Evolutionary conservation across 768 basidiomycete genomes (phyloP).

Genomic region (Coprinopsis strossmayeri): DNA sequence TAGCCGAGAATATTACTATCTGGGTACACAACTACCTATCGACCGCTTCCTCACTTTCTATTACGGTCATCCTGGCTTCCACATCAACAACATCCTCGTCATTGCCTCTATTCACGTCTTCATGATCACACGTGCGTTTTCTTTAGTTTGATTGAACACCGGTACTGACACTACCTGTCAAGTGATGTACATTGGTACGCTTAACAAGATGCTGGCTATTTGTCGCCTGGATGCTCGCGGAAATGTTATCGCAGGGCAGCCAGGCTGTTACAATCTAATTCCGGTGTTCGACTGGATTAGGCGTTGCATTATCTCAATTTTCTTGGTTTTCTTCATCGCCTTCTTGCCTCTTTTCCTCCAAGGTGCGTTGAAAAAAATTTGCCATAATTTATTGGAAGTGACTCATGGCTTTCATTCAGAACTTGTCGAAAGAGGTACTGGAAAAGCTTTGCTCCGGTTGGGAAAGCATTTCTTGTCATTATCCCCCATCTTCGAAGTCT

Average conservation of each 20-base stretch:
- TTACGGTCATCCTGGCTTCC: conserved; percentile 99
- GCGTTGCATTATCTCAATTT: conserved; percentile 94
- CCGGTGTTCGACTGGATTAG: conserved; percentile 98
- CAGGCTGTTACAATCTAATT: conserved; percentile 92
- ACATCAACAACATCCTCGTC: conserved; percentile 99
- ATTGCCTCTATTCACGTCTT: conserved; percentile 97
- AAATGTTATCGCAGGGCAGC: conserved; percentile 77
- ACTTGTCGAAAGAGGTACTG: conserved; percentile 93
- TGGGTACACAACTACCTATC: conserved; percentile 95
- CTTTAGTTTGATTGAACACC: conserved; percentile 1
- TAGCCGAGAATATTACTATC: conserved; percentile 98
- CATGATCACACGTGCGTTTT: conserved; percentile 82
- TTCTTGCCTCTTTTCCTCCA: conserved; percentile 95
- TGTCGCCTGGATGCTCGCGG: conserved; percentile 80
- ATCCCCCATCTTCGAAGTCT: conserved; percentile 97
- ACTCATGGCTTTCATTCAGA: conserved; percentile 39
- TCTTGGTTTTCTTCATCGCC: conserved; percentile 97
- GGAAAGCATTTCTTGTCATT: conserved; percentile 96
- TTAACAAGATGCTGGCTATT: conserved; percentile 89
- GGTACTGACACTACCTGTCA: conserved; percentile 6
- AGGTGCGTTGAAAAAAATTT: conserved; percentile 43
- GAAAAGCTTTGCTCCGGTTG: conserved; percentile 88
- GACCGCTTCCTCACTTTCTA: conserved; percentile 99
- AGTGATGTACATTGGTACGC: conserved; percentile 93
- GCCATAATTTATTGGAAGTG: not conserved